phyloP scores from a whole-genome alignment of 306 rosid species.

The Vigna mungo region DNA sequence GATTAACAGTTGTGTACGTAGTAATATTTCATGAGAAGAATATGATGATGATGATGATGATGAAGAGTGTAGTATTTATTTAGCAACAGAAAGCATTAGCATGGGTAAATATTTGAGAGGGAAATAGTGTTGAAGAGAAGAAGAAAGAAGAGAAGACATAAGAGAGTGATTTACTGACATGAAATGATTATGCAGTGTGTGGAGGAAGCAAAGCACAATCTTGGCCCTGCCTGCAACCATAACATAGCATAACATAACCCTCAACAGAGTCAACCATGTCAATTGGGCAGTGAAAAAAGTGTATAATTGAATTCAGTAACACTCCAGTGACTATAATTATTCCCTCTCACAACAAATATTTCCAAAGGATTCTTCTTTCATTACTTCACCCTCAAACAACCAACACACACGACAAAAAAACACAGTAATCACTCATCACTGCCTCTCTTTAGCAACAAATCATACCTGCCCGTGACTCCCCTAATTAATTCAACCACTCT shows the following conservation, averaged over 20 bases:
- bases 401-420: constrained; percentile 22
- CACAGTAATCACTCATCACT: constrained; percentile 32
- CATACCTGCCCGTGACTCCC: too few species aligned
- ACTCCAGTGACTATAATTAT: not conserved
- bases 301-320: constrained; percentile 26
- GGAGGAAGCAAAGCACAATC: constrained; percentile 28
- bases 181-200: constrained; percentile 30
- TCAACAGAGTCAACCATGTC: constrained; percentile 33
- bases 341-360: constrained; percentile 19
- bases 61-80: not conserved
- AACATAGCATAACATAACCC: not conserved
- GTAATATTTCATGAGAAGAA: constrained; percentile 1
- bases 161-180: constrained; percentile 41
- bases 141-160: constrained; percentile 6
- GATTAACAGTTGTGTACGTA: constrained; percentile 13
- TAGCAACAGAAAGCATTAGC: too few species aligned
- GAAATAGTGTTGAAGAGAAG: not conserved
- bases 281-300: not conserved
- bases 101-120: not conserved
- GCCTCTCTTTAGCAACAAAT: not conserved
- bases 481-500: too few species aligned
- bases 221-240: constrained; percentile 32
- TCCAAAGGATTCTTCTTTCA: not conserved
- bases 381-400: constrained; percentile 11
- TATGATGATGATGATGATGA: not conserved